phyloP scores from a whole-genome alignment of 2,329 filamentous ascomycete species.

The Aspergillus melleus region DNA sequence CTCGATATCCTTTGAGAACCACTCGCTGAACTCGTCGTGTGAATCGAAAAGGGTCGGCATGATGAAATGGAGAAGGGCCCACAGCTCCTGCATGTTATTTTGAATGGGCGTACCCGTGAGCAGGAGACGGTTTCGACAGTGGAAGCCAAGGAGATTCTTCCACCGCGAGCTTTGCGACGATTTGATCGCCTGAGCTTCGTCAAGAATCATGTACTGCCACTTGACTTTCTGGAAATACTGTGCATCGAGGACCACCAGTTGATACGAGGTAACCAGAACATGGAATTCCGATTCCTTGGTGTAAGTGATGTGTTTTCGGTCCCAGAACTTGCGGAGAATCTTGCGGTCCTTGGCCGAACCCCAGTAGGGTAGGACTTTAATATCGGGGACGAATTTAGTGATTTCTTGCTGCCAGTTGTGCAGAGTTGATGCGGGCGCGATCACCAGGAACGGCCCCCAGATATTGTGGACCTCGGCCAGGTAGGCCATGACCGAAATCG shows the following conservation, averaged over 20 bases:
- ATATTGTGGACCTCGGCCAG: conserved; percentile 96
- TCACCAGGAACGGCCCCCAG: conserved; percentile 96
- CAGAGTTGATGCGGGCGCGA: conserved; percentile 90
- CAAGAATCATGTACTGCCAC: conserved; percentile 99
- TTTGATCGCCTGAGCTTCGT: conserved; percentile 98
- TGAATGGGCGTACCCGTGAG: conserved; percentile 97
- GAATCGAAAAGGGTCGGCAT: conserved; percentile 95
- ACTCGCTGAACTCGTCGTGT: conserved; percentile 54
- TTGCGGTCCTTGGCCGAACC: conserved; percentile 92
- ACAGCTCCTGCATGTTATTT: conserved; percentile 99
- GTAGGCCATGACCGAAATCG: conserved; percentile 98
- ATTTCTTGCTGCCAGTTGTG: conserved; percentile 99
- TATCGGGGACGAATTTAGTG: conserved; percentile 84
- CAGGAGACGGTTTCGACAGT: conserved; percentile 89
- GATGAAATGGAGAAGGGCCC: conserved; percentile 97
- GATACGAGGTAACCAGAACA: conserved; percentile 94
- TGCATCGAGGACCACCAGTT: conserved; percentile 92
- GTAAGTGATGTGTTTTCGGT: conserved; percentile 95
- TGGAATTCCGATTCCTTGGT: conserved; percentile 92
- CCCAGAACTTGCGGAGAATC: conserved; percentile 97
- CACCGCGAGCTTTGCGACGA: conserved; percentile 93
- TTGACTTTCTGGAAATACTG: conserved; percentile 99
- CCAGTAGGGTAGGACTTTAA: conserved; percentile 98
- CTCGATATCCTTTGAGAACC: conserved; percentile 70
- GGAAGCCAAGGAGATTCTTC: conserved; percentile 92